phyloP scores from a whole-genome alignment of 108 stramenopile genomes.

The Skeletonema tropicum region DNA sequence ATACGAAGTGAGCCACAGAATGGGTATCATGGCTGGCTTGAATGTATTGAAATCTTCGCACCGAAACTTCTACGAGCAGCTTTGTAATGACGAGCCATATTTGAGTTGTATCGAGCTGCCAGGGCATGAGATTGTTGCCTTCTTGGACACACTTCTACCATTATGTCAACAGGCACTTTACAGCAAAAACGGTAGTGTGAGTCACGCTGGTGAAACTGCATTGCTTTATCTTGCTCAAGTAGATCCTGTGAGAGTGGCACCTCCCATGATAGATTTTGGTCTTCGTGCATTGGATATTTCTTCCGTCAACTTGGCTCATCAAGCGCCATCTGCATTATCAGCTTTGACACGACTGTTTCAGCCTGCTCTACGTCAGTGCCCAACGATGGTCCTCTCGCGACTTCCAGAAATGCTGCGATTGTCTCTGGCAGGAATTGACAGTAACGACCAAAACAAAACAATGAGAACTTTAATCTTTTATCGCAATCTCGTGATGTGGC shows the following conservation, averaged over 20 bases:
- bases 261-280: constrained; percentile 87
- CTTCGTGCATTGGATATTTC: constrained; percentile 76
- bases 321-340: constrained; percentile 87
- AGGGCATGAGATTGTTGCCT: constrained; percentile 71
- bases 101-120: constrained; percentile 49
- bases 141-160: constrained; percentile 77
- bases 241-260: constrained; percentile 69
- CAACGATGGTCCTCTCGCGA: constrained; percentile 64
- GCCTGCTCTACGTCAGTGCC: constrained; percentile 64
- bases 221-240: constrained; percentile 82
- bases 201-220: constrained; percentile 85
- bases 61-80: constrained; percentile 46
- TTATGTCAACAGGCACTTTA: constrained; percentile 86
- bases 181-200: constrained; percentile 84
- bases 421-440: constrained; percentile 88
- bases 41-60: constrained; percentile 46
- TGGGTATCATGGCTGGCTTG: constrained; percentile 73
- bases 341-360: constrained; percentile 72
- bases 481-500: constrained; percentile 79
- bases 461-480: constrained; percentile 86
- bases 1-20: constrained; percentile 73
- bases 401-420: constrained; percentile 79
- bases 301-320: constrained; percentile 85
- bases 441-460: constrained; percentile 91
- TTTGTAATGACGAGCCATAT: constrained; percentile 67